Base-by-base conservation (phyloP, 345 rosid genomes). In the Gossypium bickii region DNA sequence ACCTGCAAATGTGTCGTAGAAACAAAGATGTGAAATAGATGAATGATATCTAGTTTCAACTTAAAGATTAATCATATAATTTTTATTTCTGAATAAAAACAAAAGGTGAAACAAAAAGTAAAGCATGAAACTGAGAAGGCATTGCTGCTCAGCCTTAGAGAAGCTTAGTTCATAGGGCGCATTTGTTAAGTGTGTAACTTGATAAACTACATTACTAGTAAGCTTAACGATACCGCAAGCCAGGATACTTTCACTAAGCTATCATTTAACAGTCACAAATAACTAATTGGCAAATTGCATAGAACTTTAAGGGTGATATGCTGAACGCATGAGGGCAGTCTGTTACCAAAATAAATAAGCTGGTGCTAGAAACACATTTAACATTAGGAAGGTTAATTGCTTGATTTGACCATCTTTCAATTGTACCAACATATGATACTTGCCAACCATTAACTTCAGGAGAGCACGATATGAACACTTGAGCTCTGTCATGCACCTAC, bases 401-500 rank as follows among this genome's bases (percentile, higher is more conserved):
- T 79, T 78, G 83, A 78, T 87, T 86, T 72, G 94, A 90, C 93
- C 90, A 87, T 87, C 98, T 86, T 75, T 89, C 95, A 73, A 85
- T 85, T 51, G 80, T 76, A 69, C 92, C 97, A 67, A 63, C 81
- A 83, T 82, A 86, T 41, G 77, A 79, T 56, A 87, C 89, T 80
- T 82, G 78, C 59, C 83, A 78, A 34, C 52, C 77, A 53, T 78
- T 75, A 75, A 73, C 84, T 72, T 44, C 80, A 34, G 84, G 81
- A 83, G 82, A 15, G 71, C 97, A 94, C 43, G 89, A 87, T 41
- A 86, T 61, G 70, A 86, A 92, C 78, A 94, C 92, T 80, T 89
- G 95, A 82, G 89, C 97, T 84, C 97, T 88, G 81, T 94, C 97
- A 85, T 90, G 94, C 66, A 94, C 93, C 98, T 92, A 83, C 74